phyloP scores from a whole-genome alignment of 139 green algal species.

The Chlamydomonas sp. region DNA sequence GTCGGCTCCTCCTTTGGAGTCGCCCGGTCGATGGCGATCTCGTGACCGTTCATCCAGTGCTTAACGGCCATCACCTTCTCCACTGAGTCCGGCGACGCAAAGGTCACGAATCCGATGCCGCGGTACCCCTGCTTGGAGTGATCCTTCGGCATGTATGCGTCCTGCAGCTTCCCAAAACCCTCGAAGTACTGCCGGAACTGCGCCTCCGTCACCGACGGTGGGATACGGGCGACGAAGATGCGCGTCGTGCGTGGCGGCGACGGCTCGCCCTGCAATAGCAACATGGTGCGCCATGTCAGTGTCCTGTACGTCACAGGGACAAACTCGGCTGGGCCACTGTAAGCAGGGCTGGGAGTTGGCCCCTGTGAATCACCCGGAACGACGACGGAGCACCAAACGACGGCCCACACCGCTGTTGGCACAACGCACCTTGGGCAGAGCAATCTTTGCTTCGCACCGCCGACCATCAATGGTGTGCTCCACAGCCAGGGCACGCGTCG shows the following conservation, averaged over 20 bases:
- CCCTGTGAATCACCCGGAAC: no score
- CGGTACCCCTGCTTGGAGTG: conserved; percentile 80
- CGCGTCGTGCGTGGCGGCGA: conserved; percentile 67
- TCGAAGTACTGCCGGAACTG: conserved; percentile 91
- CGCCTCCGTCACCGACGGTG: conserved; percentile 74
- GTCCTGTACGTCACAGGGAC: no score
- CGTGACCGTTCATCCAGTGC: conserved; percentile 83
- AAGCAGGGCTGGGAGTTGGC: no score
- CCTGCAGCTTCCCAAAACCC: conserved; percentile 82
- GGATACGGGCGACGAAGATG: conserved; percentile 93
- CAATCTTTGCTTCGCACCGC: conserved; percentile 83
- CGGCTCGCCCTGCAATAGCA: conserved; percentile 45
- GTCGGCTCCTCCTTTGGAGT: conserved; percentile 84
- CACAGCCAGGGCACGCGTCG: conserved; percentile 47
- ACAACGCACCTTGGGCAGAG: conserved; percentile 73
- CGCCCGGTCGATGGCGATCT: conserved; percentile 89
- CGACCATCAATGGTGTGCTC: conserved; percentile 81
- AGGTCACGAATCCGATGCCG: conserved; percentile 93
- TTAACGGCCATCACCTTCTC: conserved; percentile 75
- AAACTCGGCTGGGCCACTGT: no score
- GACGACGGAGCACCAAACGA: no score
- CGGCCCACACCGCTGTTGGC: no score
- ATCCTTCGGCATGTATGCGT: conserved; percentile 93
- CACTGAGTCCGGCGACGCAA: conserved; percentile 73
- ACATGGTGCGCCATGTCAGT: neutral